Evolutionary conservation across 345 rosid genomes (phyloP).

Genomic region (Dipteronia sinensis): DNA sequence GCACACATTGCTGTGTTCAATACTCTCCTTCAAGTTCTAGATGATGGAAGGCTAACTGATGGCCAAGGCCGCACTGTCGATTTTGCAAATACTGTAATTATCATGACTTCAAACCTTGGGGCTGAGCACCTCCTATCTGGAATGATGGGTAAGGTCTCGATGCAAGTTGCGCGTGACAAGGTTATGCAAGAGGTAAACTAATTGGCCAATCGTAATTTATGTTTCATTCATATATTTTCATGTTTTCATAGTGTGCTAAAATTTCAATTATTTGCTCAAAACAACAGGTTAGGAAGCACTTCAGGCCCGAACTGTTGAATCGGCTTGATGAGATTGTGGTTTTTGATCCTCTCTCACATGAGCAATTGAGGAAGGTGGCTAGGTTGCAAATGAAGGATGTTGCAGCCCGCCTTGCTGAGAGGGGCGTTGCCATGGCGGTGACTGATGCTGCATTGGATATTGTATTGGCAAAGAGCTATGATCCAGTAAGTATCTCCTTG

Average conservation of each 20-base stretch:
- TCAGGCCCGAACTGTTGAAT: constrained; percentile 83
- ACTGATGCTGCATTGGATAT: constrained; percentile 79
- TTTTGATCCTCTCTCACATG: constrained; percentile 90
- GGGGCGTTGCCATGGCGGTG: constrained; percentile 84
- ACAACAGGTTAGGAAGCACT: constrained; percentile 71
- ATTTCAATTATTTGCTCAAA: neutral
- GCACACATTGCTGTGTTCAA: constrained; percentile 90
- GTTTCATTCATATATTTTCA: neutral
- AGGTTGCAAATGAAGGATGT: constrained; percentile 86
- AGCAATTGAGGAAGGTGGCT: constrained; percentile 80
- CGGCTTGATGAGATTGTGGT: constrained; percentile 90
- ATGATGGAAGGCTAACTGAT: constrained; percentile 86
- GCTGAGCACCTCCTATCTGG: constrained; percentile 85
- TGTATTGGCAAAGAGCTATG: constrained; percentile 70
- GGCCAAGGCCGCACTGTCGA: constrained; percentile 95
- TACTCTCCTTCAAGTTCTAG: constrained; percentile 90
- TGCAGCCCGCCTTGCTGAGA: constrained; percentile 75
- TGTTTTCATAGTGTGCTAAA: neutral
- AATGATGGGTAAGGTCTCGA: constrained; percentile 62
- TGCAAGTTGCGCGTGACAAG: constrained; percentile 79
- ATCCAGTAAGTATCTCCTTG: constrained; percentile 62
- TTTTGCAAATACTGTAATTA: constrained; percentile 75
- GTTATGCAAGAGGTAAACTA: constrained; percentile 75
- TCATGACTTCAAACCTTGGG: constrained; percentile 95
- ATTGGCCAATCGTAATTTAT: neutral